Conservation (phyloP, 805 yeast genomes). For the Teunomyces lycoperdinae region DNA sequence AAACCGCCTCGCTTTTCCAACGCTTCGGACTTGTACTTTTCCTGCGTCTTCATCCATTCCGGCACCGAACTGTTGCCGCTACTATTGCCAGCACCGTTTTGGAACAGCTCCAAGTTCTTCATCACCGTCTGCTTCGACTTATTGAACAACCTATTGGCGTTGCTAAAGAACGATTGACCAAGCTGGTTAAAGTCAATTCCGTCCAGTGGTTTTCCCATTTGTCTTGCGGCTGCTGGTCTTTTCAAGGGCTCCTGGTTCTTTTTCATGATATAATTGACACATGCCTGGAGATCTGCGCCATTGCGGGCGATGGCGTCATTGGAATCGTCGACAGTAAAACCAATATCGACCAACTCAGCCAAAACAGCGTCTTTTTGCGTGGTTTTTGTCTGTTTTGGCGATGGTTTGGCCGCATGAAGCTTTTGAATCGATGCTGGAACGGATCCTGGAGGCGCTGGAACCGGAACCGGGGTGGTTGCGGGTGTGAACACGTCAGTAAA, state of each 20-base stretch:
- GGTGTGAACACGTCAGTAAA: slow-evolving; percentile 37
- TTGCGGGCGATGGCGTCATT: slow-evolving; percentile 56
- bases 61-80: slow-evolving; percentile 39
- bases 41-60: slow-evolving; percentile 71
- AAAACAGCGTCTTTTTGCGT: slow-evolving; percentile 42
- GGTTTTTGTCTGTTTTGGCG: neutral
- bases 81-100: slow-evolving; percentile 21
- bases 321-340: slow-evolving; percentile 63
- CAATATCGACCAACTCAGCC: slow-evolving; percentile 78
- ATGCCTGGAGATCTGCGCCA: slow-evolving; percentile 60
- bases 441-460: neutral
- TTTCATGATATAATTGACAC: slow-evolving; percentile 65
- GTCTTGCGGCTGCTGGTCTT: too few species aligned
- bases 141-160: slow-evolving; percentile 57
- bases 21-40: slow-evolving; percentile 42
- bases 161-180: slow-evolving; percentile 53
- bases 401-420: neutral
- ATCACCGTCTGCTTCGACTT: slow-evolving; percentile 60
- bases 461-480: neutral
- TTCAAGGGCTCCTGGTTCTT: slow-evolving; percentile 14
- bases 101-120: slow-evolving; percentile 58
- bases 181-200: slow-evolving; percentile 42
- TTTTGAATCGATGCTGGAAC: neutral
- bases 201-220: neutral
- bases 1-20: slow-evolving; percentile 24